These are phyloP conservation scores for Tagetes patula DNA, from an alignment of 129 eudicot species.

Conservation along the genomic window DNA sequence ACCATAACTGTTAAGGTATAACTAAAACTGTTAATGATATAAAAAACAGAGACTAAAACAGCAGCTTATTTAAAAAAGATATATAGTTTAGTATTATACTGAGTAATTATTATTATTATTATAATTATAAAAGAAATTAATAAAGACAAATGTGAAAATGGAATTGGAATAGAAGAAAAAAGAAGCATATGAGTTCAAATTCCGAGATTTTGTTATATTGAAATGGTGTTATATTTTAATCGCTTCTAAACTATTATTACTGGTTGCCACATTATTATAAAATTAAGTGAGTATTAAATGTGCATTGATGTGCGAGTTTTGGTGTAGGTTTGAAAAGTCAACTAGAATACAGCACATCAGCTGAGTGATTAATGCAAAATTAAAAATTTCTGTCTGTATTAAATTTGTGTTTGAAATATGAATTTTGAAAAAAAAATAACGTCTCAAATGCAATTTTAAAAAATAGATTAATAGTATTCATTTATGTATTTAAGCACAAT, in stretches of 20 bases:
- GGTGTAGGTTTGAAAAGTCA: conserved; percentile 28
- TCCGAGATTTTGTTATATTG: conserved; percentile 27
- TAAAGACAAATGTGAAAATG: conserved; percentile 24
- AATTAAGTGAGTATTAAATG: conserved; percentile 33
- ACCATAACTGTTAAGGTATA: too few species aligned
- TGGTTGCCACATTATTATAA: conserved; percentile 17
- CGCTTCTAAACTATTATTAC: conserved; percentile 15
- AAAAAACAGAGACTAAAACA: too few species aligned
- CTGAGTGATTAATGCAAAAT: conserved; percentile 28
- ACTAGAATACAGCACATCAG: conserved; percentile 26
- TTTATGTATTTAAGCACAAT: too few species aligned
- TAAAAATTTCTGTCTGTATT: conserved; percentile 17
- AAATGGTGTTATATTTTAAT: conserved; percentile 11
- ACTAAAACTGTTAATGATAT: too few species aligned
- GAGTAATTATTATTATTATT: too few species aligned
- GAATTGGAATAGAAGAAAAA: conserved; percentile 34
- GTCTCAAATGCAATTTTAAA: not conserved
- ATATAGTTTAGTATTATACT: too few species aligned
- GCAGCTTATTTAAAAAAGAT: too few species aligned
- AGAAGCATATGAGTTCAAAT: conserved; percentile 35
- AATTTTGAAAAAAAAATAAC: not conserved
- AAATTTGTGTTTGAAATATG: conserved; percentile 16
- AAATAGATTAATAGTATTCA: too few species aligned
- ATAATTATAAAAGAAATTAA: not conserved
- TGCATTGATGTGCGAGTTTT: conserved; percentile 36